phyloP scores from a whole-genome alignment of 202 grass and related monocot genomes.

The Bolboschoenoplectus hybrid region DNA sequence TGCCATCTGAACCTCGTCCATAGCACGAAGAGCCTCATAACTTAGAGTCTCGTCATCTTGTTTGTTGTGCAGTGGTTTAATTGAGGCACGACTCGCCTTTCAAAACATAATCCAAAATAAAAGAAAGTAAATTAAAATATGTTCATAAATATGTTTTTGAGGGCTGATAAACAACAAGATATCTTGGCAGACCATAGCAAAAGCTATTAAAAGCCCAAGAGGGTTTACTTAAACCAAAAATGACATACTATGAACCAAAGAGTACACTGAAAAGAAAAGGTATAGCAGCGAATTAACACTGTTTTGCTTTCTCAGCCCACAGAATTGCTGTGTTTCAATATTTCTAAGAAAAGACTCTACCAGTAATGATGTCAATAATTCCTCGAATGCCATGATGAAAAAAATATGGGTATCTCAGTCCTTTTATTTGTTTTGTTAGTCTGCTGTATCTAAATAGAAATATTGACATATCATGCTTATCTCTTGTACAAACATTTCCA shows the following conservation, averaged over 20 bases:
- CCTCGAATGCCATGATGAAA: not conserved
- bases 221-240: not conserved
- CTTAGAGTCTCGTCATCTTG: conserved; percentile 47
- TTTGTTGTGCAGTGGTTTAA: not conserved
- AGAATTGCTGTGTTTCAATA: not conserved
- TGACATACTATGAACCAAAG: not conserved
- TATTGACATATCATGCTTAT: not conserved
- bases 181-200: not conserved
- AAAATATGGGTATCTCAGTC: not conserved
- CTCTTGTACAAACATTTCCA: not conserved
- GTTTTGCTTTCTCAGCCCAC: not conserved
- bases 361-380: not conserved
- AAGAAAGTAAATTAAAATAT: not conserved
- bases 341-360: not conserved
- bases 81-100: not conserved
- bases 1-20: conserved; percentile 68
- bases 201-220: not conserved
- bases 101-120: conserved; percentile 1
- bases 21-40: conserved; percentile 57
- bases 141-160: not conserved
- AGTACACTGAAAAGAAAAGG: not conserved
- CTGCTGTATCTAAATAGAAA: not conserved
- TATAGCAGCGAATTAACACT: not conserved
- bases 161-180: not conserved
- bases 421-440: conserved; percentile 9